These are phyloP conservation scores for Cyclotella atomus DNA, from an alignment of 108 stramenopile genomes.

Conservation along the genomic window DNA sequence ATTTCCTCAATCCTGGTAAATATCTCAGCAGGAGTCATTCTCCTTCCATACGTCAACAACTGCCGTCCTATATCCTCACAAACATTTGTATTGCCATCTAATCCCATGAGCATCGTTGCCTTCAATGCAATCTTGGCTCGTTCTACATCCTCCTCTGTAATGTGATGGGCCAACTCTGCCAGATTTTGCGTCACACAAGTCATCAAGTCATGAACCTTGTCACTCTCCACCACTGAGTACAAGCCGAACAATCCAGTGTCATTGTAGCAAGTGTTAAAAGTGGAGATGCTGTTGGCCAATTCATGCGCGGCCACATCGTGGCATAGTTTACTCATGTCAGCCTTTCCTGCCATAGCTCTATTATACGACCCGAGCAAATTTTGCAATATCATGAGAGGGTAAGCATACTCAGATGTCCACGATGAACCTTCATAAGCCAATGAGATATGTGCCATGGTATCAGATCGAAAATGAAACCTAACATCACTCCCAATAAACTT, in stretches of 20 bases:
- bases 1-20: slow-evolving; percentile 97
- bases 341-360: slow-evolving; percentile 88
- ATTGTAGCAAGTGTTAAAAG: slow-evolving; percentile 99
- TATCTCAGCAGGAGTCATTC: slow-evolving; percentile 97
- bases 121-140: slow-evolving; percentile 97
- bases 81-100: slow-evolving; percentile 95
- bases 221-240: slow-evolving; percentile 94
- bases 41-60: slow-evolving; percentile 96
- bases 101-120: slow-evolving; percentile 96
- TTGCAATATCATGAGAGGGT: slow-evolving; percentile 99
- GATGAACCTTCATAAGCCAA: slow-evolving; percentile 96
- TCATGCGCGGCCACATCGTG: slow-evolving; percentile 92
- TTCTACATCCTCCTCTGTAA: slow-evolving; percentile 92
- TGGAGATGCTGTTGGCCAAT: slow-evolving; percentile 89
- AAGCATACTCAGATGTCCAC: slow-evolving; percentile 98
- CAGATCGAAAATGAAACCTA: slow-evolving; percentile 88
- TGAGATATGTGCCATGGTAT: slow-evolving; percentile 94
- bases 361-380: slow-evolving; percentile 96
- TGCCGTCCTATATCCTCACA: slow-evolving; percentile 99
- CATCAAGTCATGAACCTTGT: slow-evolving; percentile 89
- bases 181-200: slow-evolving; percentile 88
- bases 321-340: slow-evolving; percentile 88
- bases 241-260: slow-evolving; percentile 99
- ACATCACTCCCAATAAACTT: slow-evolving; percentile 96
- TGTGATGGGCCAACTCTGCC: slow-evolving; percentile 89